Percentiles rank a stretch among this genome's conserved stretches.
phyloP scores from a whole-genome alignment of 768 basidiomycete genomes.

The Boletus rex-veris region DNA sequence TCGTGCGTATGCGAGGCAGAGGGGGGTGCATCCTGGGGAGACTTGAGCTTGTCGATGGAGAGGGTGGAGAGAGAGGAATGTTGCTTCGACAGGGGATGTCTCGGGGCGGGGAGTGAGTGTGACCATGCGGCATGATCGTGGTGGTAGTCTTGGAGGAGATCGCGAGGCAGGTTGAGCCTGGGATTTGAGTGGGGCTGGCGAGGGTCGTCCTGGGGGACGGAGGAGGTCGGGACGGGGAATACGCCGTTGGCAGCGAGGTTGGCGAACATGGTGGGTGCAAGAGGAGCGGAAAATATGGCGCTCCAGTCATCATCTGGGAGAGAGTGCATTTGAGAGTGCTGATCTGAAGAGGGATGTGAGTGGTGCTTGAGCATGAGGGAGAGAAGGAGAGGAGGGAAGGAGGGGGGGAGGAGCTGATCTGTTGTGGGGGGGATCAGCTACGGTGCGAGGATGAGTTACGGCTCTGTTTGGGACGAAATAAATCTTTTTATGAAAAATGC shows the following conservation, averaged over 20 bases:
- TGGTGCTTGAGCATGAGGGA: constrained; percentile 14
- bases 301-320: constrained; percentile 46
- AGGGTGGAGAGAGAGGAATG: constrained; percentile 21
- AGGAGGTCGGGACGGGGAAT: constrained; percentile 36
- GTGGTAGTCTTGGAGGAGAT: constrained; percentile 15
- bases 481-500: constrained; percentile 13
- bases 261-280: constrained; percentile 59
- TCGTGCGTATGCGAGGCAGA: constrained; percentile 11
- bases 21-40: constrained; percentile 15
- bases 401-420: constrained; percentile 10
- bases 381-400: constrained; percentile 2
- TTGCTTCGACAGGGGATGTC: constrained; percentile 30
- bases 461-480: constrained; percentile 11
- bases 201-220: constrained; percentile 28
- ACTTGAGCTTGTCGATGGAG: constrained; percentile 23
- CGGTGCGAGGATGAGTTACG: neutral
- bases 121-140: constrained; percentile 29
- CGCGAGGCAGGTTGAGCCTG: constrained; percentile 14
- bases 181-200: constrained; percentile 17
- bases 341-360: constrained; percentile 15
- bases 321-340: constrained; percentile 19
- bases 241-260: constrained; percentile 60
- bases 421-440: neutral
- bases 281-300: constrained; percentile 56
- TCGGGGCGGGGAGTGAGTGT: constrained; percentile 21